phyloP scores from a whole-genome alignment of 345 rosid species.

The Cardiospermum halicacabum region DNA sequence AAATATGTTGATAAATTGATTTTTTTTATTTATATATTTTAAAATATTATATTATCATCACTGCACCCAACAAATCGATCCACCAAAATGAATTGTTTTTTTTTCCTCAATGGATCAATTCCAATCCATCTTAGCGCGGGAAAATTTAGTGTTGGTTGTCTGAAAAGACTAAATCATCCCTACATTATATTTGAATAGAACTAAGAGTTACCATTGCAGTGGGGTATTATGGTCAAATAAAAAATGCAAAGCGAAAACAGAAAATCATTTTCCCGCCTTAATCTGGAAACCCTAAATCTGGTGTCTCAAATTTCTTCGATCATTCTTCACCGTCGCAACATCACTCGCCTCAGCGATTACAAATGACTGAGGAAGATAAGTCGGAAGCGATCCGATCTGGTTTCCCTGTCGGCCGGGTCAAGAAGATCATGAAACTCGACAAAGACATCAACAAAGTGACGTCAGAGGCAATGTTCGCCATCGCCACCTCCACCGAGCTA shows the following conservation, averaged over 20 bases:
- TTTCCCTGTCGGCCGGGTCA: constrained; percentile 64
- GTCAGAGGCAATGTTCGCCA: constrained; percentile 68
- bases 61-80: too few species aligned
- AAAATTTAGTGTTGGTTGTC: too few species aligned
- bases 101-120: too few species aligned
- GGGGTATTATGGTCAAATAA: not conserved
- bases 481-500: constrained; percentile 54
- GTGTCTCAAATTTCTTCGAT: not conserved
- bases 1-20: too few species aligned
- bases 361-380: constrained; percentile 64
- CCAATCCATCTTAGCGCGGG: too few species aligned
- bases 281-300: not conserved
- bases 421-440: constrained; percentile 84
- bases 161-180: not conserved
- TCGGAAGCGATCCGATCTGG: constrained; percentile 31
- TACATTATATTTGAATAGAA: not conserved
- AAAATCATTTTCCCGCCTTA: constrained; percentile 25
- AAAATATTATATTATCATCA: too few species aligned
- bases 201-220: not conserved
- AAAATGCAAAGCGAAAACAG: not conserved
- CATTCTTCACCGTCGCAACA: not conserved
- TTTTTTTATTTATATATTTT: too few species aligned
- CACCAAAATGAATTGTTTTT: too few species aligned
- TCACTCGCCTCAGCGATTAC: constrained; percentile 1
- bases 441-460: constrained; percentile 78